Base-by-base conservation (phyloP, 805 yeast species). In the Yamadazyma sp. region DNA sequence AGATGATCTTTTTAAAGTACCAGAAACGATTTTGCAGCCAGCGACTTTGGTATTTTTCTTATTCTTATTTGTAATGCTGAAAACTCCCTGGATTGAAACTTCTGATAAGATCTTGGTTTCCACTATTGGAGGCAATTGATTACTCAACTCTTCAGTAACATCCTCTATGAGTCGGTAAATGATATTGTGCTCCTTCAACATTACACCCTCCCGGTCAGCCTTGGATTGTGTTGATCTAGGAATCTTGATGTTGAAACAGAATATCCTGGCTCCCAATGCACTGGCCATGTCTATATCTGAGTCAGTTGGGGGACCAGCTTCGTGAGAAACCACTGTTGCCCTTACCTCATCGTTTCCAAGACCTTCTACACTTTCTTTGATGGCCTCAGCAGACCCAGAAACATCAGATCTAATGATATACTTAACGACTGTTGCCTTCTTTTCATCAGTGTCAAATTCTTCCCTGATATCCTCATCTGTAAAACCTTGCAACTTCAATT, bases 341-440 rank as follows among this genome's bases (percentile, higher is more conserved):
- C 70, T 67, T 5, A 91, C 91, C 53, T 86, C 95, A 1, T 84
- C 85, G 57, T 91, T 90, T 5, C 97, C 97, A n/a, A 93, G 62
- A 9, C 81, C 80, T 41, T 73, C 71, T 32, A 93, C 78, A 49
- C 91, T 80, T 57, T 90, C 96, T 25, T 68, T 73, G 22, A 93
- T 84, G 1, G 99, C 99, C 56, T 93, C 99, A 0, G 86, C 84
- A 0, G 98, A 90, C 0, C 99, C 99, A 48, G 82, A 81, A 1
- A 91, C 97, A 62, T 93, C 99, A 0, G 96, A 85, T 55, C 86
- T 88, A 23, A 93, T 69, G 18, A 93, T 80, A 47, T 82, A 88
- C 20, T 78, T 77, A 9, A 62, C 63, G 10, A 63, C 57, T 55
- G 53, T 32, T 36, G 58, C 37, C 22, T 46, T 38, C 28, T 37